Evolutionary conservation across 2,329 filamentous ascomycete species (phyloP).

Genomic region (Penicillium brevicompactum): DNA sequence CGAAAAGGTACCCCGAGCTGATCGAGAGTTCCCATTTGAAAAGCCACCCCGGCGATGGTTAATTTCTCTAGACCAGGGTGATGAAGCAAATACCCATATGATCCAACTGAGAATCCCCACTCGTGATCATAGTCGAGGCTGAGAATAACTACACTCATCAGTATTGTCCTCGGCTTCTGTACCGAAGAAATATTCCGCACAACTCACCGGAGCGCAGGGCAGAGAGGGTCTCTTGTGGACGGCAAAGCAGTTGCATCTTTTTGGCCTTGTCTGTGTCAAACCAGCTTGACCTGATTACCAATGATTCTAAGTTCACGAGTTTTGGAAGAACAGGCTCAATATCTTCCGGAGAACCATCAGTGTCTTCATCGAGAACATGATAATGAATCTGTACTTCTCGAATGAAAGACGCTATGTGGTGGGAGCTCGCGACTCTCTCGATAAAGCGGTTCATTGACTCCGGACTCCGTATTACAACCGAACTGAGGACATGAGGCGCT

Average conservation of each 20-base stretch:
- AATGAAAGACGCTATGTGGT: not conserved
- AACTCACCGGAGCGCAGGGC: not conserved
- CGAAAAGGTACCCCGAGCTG: not conserved
- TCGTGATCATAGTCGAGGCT: not conserved
- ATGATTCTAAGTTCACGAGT: not conserved
- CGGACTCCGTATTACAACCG: not conserved
- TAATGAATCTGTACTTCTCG: not conserved
- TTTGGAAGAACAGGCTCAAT: not conserved
- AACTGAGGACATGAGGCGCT: not conserved
- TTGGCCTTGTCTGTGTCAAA: not conserved
- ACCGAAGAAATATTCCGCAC: not conserved
- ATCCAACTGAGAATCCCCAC: not conserved
- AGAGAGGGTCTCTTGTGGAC: not conserved
- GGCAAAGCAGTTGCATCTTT: not conserved
- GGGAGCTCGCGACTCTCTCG: not conserved
- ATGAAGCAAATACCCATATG: not conserved
- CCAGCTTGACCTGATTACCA: not conserved
- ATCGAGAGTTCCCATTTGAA: not conserved
- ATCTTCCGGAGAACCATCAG: not conserved
- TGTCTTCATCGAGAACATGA: not conserved
- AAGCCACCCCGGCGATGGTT: not conserved
- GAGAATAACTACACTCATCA: not conserved
- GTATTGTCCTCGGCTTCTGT: not conserved
- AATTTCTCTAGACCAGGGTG: not conserved
- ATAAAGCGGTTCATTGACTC: not conserved